phyloP scores from a whole-genome alignment of 129 eudicot species.

The Tagetes erecta region DNA sequence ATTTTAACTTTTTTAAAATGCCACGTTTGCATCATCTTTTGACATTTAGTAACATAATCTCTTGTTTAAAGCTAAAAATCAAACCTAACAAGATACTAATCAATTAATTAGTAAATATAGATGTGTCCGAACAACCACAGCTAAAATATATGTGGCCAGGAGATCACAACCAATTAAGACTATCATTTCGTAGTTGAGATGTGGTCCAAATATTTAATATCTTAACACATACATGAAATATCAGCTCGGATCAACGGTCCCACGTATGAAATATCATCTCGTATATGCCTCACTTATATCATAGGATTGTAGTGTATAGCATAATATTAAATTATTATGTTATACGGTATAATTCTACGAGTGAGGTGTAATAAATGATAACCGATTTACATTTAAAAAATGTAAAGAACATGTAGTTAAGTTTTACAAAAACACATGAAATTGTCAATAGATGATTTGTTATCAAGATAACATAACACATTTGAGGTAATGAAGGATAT shows the following conservation, averaged over 20 bases:
- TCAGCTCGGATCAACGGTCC: not conserved
- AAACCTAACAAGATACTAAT: conserved; percentile 8
- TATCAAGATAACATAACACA: conserved; percentile 1
- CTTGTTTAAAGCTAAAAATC: not conserved
- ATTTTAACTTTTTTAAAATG: too few species aligned
- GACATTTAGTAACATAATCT: not conserved
- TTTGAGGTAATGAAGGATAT: conserved; percentile 11
- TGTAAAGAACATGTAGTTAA: not conserved
- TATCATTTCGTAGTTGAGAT: not conserved
- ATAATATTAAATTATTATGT: too few species aligned
- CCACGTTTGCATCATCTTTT: conserved; percentile 5
- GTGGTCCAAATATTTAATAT: not conserved
- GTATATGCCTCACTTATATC: not conserved
- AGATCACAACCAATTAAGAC: not conserved
- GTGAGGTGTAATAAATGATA: too few species aligned
- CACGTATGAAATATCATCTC: not conserved
- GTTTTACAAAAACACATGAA: not conserved
- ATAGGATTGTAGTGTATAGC: not conserved
- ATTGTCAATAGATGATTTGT: not conserved
- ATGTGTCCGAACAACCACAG: not conserved
- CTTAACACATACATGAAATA: not conserved
- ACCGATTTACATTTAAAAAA: too few species aligned
- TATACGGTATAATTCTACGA: too few species aligned
- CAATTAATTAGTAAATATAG: not conserved
- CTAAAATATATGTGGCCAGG: not conserved